Evolutionary conservation across 495 filamentous ascomycete species (phyloP), one percentile per base, ranked within the genome.

Genomic region (Lentithecium fluviatile): DNA sequence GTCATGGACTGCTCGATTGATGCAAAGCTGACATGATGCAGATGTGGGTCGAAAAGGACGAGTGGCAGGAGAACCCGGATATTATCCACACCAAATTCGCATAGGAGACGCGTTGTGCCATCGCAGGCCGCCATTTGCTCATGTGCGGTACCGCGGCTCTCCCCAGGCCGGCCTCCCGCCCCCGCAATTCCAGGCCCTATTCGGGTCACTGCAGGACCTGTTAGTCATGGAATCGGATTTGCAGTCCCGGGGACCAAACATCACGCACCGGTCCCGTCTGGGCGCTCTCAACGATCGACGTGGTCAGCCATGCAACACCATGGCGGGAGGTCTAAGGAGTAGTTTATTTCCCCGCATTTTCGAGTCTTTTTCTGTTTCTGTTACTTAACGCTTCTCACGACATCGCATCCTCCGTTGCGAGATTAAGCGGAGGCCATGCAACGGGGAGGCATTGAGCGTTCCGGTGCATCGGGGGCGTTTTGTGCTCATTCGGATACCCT

Each of bases 31-130:
- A 62, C 49, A 45, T 24, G 19, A 26, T 11, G 38, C 72, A 96
- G 94, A 97, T 99, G 95, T 97, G 92, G 90, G 93, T 97, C 64
- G 95, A 88, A 69, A 89, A 93, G 68, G 95, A 97, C 67, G 94
- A 97, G 76, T 99, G 93, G 92, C 95, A 99, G 70, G 94, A 99
- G 79, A 93, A 99, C 73, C 94, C 94, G 5, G 93, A 99, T 64
- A 89, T 97, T 62, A 97, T 99, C 71, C 92, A 97, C 76, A 94
- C 89, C 65, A 97, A 96, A 76, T 95, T 97, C 71, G 90, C 89
- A 58, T 97, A 65, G 76, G 56, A 53, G 47, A 54, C n/a, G 52
- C 38, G 55, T 36, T 52, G 62, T 62, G 52, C 58, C 58, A 23
- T 52, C 52, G 64, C 52, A 59, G 46, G 34, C 57, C 19, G 32